Base-by-base conservation (phyloP, 768 basidiomycete species). In the Leucogyrophana mollusca region DNA sequence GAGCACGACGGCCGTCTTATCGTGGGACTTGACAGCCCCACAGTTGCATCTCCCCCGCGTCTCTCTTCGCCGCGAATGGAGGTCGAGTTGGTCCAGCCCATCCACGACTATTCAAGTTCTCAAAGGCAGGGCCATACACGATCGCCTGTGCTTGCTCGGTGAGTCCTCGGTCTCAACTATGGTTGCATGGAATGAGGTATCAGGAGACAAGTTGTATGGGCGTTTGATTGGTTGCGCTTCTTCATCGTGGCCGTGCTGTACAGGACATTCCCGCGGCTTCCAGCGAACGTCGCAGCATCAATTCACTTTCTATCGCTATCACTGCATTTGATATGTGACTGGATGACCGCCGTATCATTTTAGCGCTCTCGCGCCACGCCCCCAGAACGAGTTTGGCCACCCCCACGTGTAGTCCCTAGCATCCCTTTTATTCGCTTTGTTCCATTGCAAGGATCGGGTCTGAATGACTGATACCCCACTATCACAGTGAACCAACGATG, bases 401-500 rank as follows among this genome's bases (percentile, higher is more conserved):
- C 45, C 36, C 40, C 59, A 59, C 55, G 51, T 66, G 53, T 17
- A 23, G 18, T 8, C 30, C 17, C 4, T 33, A 16, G 7, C 23
- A 27, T 16, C n/a, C 33, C 2, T 20, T 22, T 33, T 33, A 17
- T 21, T 33, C n/a, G 27, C 20, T 33, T 48, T 42, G 30, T 27
- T 14, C 14, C 18, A 39, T 37, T 46, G 42, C 34, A 39, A 16
- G 10, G 4, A 27, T 40, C 11, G 25, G 17, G 10, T 14, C 44
- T 14, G 14, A 41, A 18, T 22, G 41, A 51, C 59, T 64, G 40
- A 64, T 17, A 36, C 25, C 1, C 13, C 2, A 32, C n/a, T 13
- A 17, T 39, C 51, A 25, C 56, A 79, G 77, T n/a, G 74, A 70
- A 49, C 73, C 73, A 8, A 72, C 77, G 0, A 69, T 76, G 46